A percentile compares a stretch with the other conserved stretches of the same genome.
phyloP scores from a whole-genome alignment of 805 yeast species.

The Grigorovia yakushimaensis region DNA sequence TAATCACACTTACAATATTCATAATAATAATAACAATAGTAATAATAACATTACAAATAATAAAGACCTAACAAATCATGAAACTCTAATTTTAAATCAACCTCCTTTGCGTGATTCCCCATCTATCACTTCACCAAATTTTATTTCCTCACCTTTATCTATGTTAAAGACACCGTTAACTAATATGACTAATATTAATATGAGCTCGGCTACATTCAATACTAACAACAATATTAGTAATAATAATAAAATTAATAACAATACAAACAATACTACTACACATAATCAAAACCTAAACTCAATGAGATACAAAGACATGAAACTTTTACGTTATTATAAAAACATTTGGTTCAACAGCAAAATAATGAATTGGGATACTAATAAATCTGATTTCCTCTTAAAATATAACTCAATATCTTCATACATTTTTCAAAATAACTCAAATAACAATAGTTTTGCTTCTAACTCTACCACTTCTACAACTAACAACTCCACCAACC shows the following conservation, averaged over 20 bases:
- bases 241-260: too few species aligned
- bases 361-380: conserved; percentile 29
- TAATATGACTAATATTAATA: neutral
- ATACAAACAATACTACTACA: neutral
- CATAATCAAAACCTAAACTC: conserved; percentile 1
- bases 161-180: conserved; percentile 10
- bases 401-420: conserved; percentile 26
- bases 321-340: conserved; percentile 26
- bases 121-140: conserved; percentile 24
- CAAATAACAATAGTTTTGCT: neutral
- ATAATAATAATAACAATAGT: neutral
- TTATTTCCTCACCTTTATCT: conserved; percentile 20
- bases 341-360: conserved; percentile 33
- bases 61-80: neutral
- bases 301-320: conserved; percentile 20
- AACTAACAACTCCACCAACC: neutral
- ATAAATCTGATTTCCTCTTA: conserved; percentile 23
- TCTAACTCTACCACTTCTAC: conserved; percentile 4
- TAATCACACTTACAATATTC: neutral
- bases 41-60: neutral
- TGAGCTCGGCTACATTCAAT: neutral
- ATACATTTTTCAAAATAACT: conserved; percentile 22
- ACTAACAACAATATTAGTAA: neutral
- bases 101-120: conserved; percentile 18
- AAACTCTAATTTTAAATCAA: neutral